Base-by-base conservation (phyloP, 768 basidiomycete genomes). In the Termitomyces sp. region DNA sequence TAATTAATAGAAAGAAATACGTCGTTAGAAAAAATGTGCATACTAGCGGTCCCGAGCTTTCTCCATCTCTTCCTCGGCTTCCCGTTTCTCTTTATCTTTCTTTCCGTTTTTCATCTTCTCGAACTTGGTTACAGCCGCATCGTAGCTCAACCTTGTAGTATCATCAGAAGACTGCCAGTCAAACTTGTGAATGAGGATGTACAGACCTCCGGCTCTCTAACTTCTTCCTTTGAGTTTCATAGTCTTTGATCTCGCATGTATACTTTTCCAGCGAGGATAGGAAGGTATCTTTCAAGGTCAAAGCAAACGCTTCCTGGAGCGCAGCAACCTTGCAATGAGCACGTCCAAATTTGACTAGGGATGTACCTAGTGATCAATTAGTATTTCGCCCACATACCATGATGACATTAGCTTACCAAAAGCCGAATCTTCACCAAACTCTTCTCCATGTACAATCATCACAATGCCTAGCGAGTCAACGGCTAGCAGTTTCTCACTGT, bases 301-400 rank as follows among this genome's bases (percentile, higher is more conserved):
- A 70, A 0, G 88, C 87, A 66, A 83, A 93, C 0, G 87, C 82
- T 66, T 95, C 93, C 70, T 97, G 95, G 15, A 93, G 76, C 16
- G 85, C 86, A 9, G 95, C 93, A 24, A 93, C 75, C 68, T 88
- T 89, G 75, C 90, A 93, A 67, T 93, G 89, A 1, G 91, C 91
- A 59, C 88, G 85, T 22, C 95, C 95, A 42, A 93, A 70, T 58
- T 81, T 84, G 15, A 88, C 78, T 16, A 97, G 77, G 1, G 84
- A 86, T n/a, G 79, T 79, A 15, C 91, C 93, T 92, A 55, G 12
- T 20, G 39, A 3, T 20, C 20, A 8, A 18, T 31, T 1, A 9
- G 8, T 56, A 47, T 24, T 36, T 6, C 24, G 2, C 9, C 15
- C 18, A 6, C 33, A 24, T 13, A 51, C n/a, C 22, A 37, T 18